phyloP scores from a whole-genome alignment of 1,284 basidiomycete species.

The Mycocalia duriaeana region DNA sequence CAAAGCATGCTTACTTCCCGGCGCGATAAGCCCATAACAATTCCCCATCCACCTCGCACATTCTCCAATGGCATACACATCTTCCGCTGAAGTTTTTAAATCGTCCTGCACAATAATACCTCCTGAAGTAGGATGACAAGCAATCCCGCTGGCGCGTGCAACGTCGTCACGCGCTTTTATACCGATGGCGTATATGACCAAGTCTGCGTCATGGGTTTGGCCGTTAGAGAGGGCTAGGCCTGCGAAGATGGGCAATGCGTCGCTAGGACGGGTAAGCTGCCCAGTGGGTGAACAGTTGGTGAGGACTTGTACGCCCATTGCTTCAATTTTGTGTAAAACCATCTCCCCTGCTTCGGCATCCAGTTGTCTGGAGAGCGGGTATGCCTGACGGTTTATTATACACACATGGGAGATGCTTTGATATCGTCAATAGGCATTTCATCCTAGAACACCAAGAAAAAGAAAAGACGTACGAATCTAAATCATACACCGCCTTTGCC shows the following conservation, averaged over 20 bases:
- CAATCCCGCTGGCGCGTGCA: conserved; percentile 47
- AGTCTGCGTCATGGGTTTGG: conserved; percentile 35
- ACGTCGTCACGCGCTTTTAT: conserved; percentile 72
- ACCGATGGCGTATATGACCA: conserved; percentile 65
- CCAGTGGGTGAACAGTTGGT: conserved; percentile 45
- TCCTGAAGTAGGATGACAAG: conserved; percentile 40
- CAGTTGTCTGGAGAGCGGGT: conserved; percentile 67
- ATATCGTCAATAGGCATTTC: too few relatives aligned
- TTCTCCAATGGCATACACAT: conserved; percentile 74
- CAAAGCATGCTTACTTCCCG: conserved; percentile 46
- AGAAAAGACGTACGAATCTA: conserved; percentile 30
- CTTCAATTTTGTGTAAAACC: conserved; percentile 62
- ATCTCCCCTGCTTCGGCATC: conserved; percentile 67
- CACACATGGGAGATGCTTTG: conserved; percentile 29
- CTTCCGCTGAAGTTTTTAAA: conserved; percentile 50
- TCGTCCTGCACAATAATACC: conserved; percentile 60
- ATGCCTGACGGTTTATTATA: conserved; percentile 59
- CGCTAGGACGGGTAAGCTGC: conserved; percentile 30
- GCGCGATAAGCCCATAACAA: conserved; percentile 68
- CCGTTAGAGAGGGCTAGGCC: conserved; percentile 50
- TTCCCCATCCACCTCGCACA: conserved; percentile 68
- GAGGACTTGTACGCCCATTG: conserved; percentile 61
- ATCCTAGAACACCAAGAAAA: neutral
- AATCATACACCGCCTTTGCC: conserved; percentile 68
- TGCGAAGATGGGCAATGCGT: conserved; percentile 34